Evolutionary conservation across 1,139 yeast genomes (phyloP).

Genomic region (Geotrichum bryndzae): DNA sequence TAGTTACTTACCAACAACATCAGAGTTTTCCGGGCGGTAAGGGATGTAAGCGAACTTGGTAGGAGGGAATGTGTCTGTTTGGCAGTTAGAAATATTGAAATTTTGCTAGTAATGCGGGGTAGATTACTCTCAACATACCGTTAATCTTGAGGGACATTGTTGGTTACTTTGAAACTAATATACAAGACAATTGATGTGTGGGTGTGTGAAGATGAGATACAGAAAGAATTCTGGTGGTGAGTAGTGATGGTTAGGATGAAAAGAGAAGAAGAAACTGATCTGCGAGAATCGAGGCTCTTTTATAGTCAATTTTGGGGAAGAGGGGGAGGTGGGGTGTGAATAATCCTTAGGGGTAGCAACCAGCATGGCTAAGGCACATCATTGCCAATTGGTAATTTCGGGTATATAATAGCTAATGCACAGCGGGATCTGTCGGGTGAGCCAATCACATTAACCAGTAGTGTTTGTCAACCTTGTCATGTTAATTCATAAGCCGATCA

Average conservation of each 20-base stretch:
- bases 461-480: too few relatives aligned
- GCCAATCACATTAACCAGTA: too few relatives aligned
- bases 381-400: too few relatives aligned
- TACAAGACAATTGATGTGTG: background rate
- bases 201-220: background rate
- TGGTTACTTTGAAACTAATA: background rate
- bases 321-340: background rate
- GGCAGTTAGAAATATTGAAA: background rate
- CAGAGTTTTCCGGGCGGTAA: slow-evolving; percentile 41
- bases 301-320: background rate
- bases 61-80: slow-evolving; percentile 42
- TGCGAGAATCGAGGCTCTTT: background rate
- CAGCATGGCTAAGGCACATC: too few relatives aligned
- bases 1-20: slow-evolving; percentile 42
- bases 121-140: slow-evolving; percentile 21
- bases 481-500: too few relatives aligned
- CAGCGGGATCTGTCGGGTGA: too few relatives aligned
- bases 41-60: slow-evolving; percentile 55
- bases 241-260: background rate
- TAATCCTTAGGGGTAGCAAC: too few relatives aligned
- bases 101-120: background rate
- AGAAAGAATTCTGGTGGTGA: background rate
- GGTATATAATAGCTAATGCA: too few relatives aligned
- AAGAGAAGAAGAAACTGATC: background rate
- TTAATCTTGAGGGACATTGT: slow-evolving; percentile 11